Conservation (phyloP, 2,329 filamentous ascomycete genomes). For the Pyricularia sp. region DNA sequence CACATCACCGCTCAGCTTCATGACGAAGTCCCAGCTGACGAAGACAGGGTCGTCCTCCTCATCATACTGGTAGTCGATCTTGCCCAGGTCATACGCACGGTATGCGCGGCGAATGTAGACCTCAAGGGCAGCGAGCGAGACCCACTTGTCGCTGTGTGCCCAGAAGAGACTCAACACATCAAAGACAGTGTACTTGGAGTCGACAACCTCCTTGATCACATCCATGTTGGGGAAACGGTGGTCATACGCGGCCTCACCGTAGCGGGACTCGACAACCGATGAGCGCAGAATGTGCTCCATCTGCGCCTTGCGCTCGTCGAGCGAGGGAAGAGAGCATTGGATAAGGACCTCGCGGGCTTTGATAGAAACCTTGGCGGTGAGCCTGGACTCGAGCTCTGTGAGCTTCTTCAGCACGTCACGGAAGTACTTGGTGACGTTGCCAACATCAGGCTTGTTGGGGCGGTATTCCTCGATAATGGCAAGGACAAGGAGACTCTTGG, state of each 20-base stretch:
- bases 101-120: slow-evolving; percentile 96
- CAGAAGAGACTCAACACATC: slow-evolving; percentile 96
- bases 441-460: slow-evolving; percentile 84
- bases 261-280: slow-evolving; percentile 91
- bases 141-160: slow-evolving; percentile 86
- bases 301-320: slow-evolving; percentile 89
- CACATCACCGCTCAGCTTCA: slow-evolving; percentile 85
- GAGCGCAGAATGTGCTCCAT: slow-evolving; percentile 99
- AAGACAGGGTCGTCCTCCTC: slow-evolving; percentile 61
- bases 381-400: slow-evolving; percentile 78
- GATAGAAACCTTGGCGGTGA: slow-evolving; percentile 88
- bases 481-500: slow-evolving; percentile 89
- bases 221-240: slow-evolving; percentile 87
- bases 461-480: slow-evolving; percentile 91
- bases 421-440: slow-evolving; percentile 82
- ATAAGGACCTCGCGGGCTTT: slow-evolving; percentile 97
- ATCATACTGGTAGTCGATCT: slow-evolving; percentile 77
- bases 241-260: slow-evolving; percentile 94
- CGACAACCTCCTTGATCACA: slow-evolving; percentile 92
- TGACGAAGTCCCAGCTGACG: slow-evolving; percentile 90
- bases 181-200: slow-evolving; percentile 97
- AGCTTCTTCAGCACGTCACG: slow-evolving; percentile 74
- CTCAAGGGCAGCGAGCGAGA: slow-evolving; percentile 85
- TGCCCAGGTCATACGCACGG: slow-evolving; percentile 86
- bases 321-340: slow-evolving; percentile 88